Evolutionary conservation across 2,329 filamentous ascomycete species (phyloP).

Genomic region (Penicillium paneum): DNA sequence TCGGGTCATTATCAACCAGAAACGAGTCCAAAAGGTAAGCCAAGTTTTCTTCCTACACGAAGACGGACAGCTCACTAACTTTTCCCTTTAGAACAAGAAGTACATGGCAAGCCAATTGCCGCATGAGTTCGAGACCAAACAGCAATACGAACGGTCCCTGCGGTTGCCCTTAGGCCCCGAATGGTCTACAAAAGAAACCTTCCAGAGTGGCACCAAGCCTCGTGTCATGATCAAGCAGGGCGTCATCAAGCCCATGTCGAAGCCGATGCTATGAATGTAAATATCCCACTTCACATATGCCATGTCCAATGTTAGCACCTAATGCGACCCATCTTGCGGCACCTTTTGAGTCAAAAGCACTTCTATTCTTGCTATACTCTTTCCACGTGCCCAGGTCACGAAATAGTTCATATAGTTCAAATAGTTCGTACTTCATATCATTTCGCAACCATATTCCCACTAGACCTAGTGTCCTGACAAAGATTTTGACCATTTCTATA

Average conservation of each 20-base stretch:
- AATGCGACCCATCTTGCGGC: constrained; percentile 1
- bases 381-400: not conserved
- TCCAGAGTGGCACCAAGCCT: constrained; percentile 86
- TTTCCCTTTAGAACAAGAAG: constrained; percentile 64
- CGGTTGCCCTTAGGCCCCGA: constrained; percentile 86
- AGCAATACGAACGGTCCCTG: constrained; percentile 87
- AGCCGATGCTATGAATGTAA: constrained; percentile 56
- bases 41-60: not conserved
- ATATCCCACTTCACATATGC: constrained; percentile 5
- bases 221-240: constrained; percentile 88
- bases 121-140: constrained; percentile 79
- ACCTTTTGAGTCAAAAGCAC: constrained; percentile 3
- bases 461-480: constrained; percentile 1
- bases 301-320: constrained; percentile 1
- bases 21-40: constrained; percentile 76
- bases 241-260: constrained; percentile 80
- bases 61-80: constrained; percentile 5
- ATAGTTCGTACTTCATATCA: not conserved
- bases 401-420: not conserved
- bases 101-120: constrained; percentile 82
- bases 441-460: not conserved
- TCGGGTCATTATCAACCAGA: constrained; percentile 89
- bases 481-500: not conserved
- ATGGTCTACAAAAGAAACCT: constrained; percentile 94
- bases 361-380: not conserved